Conservation (phyloP, 306 rosid genomes). For the Vigna unguiculata region DNA sequence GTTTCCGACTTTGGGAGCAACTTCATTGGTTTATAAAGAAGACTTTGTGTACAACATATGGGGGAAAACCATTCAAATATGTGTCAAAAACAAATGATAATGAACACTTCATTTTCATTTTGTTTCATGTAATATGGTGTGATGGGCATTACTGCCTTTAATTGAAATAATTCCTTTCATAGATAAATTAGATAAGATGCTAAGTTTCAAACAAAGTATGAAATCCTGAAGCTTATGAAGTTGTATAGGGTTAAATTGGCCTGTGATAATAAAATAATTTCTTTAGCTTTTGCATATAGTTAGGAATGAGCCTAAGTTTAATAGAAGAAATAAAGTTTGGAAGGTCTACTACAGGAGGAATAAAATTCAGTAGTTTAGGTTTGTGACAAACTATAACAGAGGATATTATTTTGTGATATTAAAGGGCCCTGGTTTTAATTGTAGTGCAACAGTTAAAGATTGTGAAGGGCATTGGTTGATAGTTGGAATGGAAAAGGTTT, state of each 20-base stretch:
- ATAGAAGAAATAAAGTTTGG: not conserved
- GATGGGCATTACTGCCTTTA: not conserved
- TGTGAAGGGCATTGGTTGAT: not conserved
- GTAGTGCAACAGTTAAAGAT: not conserved
- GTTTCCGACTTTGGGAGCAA: not conserved
- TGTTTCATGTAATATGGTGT: conserved; percentile 8
- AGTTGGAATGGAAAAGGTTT: not conserved
- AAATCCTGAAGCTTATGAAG: conserved; percentile 26
- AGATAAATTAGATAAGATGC: not conserved
- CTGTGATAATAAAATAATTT: not conserved
- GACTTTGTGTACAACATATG: not conserved
- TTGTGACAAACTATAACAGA: not conserved
- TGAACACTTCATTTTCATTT: conserved; percentile 13
- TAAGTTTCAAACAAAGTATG: conserved; percentile 3
- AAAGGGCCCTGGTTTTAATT: not conserved
- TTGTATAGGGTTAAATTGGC: conserved; percentile 23
- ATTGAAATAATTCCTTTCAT: conserved; percentile 8
- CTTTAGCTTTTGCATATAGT: not conserved
- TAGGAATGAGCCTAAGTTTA: not conserved
- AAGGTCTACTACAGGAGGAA: not conserved
- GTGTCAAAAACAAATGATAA: not conserved
- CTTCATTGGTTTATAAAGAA: not conserved
- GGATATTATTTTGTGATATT: not conserved
- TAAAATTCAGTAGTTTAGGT: not conserved
- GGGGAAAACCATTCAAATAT: conserved; percentile 1